Base-by-base conservation (phyloP, 306 rosid genomes). In the Fragaria vesca region DNA sequence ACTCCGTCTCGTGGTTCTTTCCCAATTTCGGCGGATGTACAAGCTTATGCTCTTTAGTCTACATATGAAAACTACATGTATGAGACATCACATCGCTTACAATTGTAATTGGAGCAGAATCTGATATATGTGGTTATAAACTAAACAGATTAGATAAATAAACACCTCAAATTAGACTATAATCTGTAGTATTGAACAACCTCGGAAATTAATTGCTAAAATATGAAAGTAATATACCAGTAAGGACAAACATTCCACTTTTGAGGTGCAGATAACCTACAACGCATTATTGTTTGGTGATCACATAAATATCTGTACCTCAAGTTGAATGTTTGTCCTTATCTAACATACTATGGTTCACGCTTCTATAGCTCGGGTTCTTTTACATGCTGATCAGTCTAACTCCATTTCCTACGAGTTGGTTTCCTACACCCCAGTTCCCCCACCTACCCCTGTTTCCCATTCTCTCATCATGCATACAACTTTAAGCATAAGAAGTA, bases 41-140 rank as follows among this genome's bases (percentile, higher is more conserved):
- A 40, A 95, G 96, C 81, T 78, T 80, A 82, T 90, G 83, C 45
- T 87, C 93, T 82, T 93, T 95, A 60, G 92, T 89, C 98, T 93
- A 83, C 91, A 85, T 70, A 83, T 75, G 76, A 70, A 84, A 82
- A 72, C 71, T 8, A 79, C 50, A 83, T 60, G 43, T 40, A 50
- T 77, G 83, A 89, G 73, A 71, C 60, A 69, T 76, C 76, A 52
- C 42, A 82, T 71, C 75, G 66, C 42, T 70, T 21, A 42, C 69
- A 34, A 57, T 63, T 72, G 40, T 54, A 71, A 70, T 17, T 75
- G 54, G 68, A 69, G 66, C 66, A 75, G 66, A 60, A 75, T 48
- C n/a, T 11, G 34, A 51, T 9, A 46, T 45, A 81, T 46, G 17
- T 57, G 79, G 50, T 24, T 11, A 36, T 18, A n/a, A 40, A 63